phyloP scores from a whole-genome alignment of 176 grass and related monocot genomes.

The Lolium multiflorum region DNA sequence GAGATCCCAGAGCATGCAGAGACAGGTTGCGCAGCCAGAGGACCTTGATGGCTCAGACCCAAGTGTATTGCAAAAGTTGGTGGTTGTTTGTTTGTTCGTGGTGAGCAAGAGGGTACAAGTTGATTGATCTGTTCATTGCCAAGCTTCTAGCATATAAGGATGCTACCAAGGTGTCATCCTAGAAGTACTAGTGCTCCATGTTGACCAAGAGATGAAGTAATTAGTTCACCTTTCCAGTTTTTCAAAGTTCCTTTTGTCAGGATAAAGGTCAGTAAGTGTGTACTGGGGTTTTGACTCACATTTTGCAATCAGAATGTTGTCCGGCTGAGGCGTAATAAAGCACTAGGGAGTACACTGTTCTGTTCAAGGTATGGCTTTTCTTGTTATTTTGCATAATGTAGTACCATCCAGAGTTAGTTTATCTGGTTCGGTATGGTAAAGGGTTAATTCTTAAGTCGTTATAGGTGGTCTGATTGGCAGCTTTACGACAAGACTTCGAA shows the following conservation, averaged over 20 bases:
- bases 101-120: background rate
- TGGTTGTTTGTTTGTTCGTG: too few species aligned
- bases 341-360: background rate
- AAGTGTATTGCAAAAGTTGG: background rate
- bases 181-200: background rate
- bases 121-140: background rate
- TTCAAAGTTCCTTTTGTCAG: background rate
- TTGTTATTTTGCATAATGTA: conserved; percentile 8
- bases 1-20: background rate
- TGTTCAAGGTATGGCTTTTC: background rate
- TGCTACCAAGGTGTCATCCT: background rate
- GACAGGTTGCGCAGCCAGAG: background rate
- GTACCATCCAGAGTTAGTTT: background rate
- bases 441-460: background rate
- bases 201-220: background rate
- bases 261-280: background rate
- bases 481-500: background rate
- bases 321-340: background rate
- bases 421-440: background rate
- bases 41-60: background rate
- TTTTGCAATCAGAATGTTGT: background rate
- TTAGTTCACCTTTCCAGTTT: background rate
- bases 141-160: background rate
- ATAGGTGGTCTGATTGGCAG: background rate
- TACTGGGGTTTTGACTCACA: background rate